Evolutionary conservation across 2,329 filamentous ascomycete species (phyloP).

Genomic region (Fusarium udum): DNA sequence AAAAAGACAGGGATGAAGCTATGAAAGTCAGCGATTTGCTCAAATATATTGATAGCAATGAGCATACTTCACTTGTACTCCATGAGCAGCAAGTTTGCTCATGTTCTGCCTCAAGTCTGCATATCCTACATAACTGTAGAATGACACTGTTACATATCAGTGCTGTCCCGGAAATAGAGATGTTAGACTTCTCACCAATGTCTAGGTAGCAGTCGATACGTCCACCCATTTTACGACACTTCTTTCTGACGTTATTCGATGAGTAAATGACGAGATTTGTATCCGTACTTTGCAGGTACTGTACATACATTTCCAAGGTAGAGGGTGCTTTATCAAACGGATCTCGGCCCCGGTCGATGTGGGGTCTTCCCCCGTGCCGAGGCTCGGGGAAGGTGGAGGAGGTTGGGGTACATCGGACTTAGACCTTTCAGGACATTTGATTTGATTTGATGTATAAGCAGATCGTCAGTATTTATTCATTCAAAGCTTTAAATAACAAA

Average conservation of each 20-base stretch:
- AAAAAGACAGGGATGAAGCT: constrained; percentile 79
- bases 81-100: constrained; percentile 63
- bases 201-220: constrained; percentile 75
- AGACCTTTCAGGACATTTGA: not conserved
- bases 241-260: not conserved
- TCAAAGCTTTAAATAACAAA: not conserved
- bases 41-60: too few species aligned
- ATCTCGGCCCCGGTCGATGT: constrained; percentile 19
- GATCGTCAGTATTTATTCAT: not conserved
- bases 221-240: constrained; percentile 58
- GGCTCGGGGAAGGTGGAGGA: not conserved
- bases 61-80: constrained; percentile 72
- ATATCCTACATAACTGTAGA: constrained; percentile 67
- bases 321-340: not conserved
- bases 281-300: not conserved
- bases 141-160: constrained; percentile 63
- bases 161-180: not conserved
- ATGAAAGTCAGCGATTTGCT: not conserved
- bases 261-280: not conserved
- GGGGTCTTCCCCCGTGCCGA: constrained; percentile 12
- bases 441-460: constrained; percentile 1
- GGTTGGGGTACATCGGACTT: not conserved
- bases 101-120: constrained; percentile 67
- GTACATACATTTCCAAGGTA: not conserved
- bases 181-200: constrained; percentile 59